phyloP scores from a whole-genome alignment of 202 grass and related monocot species.

The Musa balbisiana region DNA sequence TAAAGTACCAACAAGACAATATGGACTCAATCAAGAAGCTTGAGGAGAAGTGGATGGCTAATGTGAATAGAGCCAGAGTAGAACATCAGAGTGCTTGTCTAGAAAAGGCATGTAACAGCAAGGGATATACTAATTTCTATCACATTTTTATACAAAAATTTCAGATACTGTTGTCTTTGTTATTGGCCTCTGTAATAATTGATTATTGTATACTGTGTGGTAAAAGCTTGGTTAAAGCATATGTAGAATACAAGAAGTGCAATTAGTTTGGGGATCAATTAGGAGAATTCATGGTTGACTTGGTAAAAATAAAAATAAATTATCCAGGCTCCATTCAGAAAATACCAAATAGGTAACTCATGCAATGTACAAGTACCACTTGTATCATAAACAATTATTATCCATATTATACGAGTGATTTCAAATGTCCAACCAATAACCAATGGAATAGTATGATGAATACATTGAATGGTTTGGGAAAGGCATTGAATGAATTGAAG shows the following conservation, averaged over 20 bases:
- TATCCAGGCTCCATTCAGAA: too few relatives aligned
- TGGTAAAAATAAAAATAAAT: background rate
- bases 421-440: background rate
- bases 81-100: conserved; percentile 17
- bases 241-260: background rate
- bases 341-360: background rate
- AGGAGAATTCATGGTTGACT: background rate
- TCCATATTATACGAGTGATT: background rate
- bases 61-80: conserved; percentile 39
- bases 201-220: too few relatives aligned
- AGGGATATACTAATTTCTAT: conserved; percentile 6
- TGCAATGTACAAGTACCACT: background rate
- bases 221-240: too few relatives aligned
- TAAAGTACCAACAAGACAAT: conserved; percentile 82
- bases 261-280: background rate
- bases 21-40: conserved; percentile 86
- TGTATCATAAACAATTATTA: background rate
- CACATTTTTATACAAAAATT: background rate
- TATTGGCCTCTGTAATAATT: background rate
- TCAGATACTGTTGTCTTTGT: background rate
- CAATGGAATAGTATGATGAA: background rate
- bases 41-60: conserved; percentile 87
- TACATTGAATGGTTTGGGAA: background rate
- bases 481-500: background rate
- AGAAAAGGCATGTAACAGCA: conserved; percentile 11